A percentile compares a stretch with the other conserved stretches of the same genome.
phyloP scores from a whole-genome alignment of 2,329 filamentous ascomycete species.

The Talaromyces sp. region DNA sequence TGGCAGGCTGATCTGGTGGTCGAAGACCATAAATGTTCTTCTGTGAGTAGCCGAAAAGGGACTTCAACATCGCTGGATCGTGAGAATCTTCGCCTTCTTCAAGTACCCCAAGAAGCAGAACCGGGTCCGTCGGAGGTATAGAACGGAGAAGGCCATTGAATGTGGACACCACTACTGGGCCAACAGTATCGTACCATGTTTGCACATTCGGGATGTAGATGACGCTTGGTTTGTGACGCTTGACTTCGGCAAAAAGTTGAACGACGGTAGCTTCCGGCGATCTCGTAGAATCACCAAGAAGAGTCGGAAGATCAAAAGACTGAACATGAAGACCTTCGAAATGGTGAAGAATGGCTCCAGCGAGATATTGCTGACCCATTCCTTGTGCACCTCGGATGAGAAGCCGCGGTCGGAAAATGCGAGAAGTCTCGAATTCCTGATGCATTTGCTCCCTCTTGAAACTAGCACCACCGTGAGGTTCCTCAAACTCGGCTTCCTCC shows the following conservation, averaged over 20 bases:
- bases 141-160: constrained; percentile 77
- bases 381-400: constrained; percentile 75
- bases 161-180: constrained; percentile 62
- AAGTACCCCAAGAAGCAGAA: constrained; percentile 80
- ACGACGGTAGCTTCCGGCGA: constrained; percentile 84
- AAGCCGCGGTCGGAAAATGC: constrained; percentile 82
- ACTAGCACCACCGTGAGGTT: constrained; percentile 72
- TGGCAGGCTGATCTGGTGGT: constrained; percentile 57
- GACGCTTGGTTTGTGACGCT: constrained; percentile 89
- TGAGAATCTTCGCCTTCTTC: constrained; percentile 63
- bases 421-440: constrained; percentile 76
- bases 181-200: constrained; percentile 73
- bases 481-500: constrained; percentile 89
- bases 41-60: constrained; percentile 80
- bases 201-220: constrained; percentile 91
- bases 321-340: constrained; percentile 93
- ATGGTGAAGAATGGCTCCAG: constrained; percentile 78
- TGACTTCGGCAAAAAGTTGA: constrained; percentile 84
- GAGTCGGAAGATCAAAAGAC: constrained; percentile 82
- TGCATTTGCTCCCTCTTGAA: constrained; percentile 77
- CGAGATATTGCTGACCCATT: constrained; percentile 91
- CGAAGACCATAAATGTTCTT: constrained; percentile 69
- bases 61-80: constrained; percentile 59
- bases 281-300: constrained; percentile 75
- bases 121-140: constrained; percentile 82